Base-by-base conservation (phyloP, 805 yeast species). In the Pichia nakasei region DNA sequence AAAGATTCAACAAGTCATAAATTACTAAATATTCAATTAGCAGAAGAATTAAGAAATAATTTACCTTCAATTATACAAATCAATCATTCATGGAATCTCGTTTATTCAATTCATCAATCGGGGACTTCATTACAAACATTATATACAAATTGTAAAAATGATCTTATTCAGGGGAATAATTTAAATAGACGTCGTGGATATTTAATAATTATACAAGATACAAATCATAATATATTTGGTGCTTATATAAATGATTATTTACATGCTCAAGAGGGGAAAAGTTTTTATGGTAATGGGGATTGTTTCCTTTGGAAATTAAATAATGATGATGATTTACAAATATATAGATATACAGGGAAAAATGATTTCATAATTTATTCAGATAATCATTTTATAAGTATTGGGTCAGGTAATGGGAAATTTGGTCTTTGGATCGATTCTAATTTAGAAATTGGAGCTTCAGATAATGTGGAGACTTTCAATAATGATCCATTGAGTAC, bases 361-460 rank as follows among this genome's bases (percentile, higher is more conserved):
- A 91, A 93, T 60, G 95, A 87, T 57, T 89, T 80, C 61, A 73
- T 85, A 37, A 78, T 91, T 17, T 86, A 85, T 58, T 85, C 96
- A 44, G 84, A 88, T 37, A 77, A 78, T 48, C 70, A 76, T 22
- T 87, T 79, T 55, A 66, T 93, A 27, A 81, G 95, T 19, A 72
- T 93, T 53, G 98, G 97, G 1, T 91, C 94, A 0, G 95, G 96
- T 1, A 82, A 82, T 53, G 97, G 97, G 2, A 86, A 85, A 55
- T 88, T 87, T 61, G 97, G 97, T 0, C 67, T 93, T 15, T 91
- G 94, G 87, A 68, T 88, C 13, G 95, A 86, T 57, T 80, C 78
- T 43, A 76, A 80, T 36, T 69, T 91, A 35, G 66, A 73, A 44
- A 72, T 72, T 43, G 98, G 97, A 3, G 89, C 87, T 0, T 78